Base-by-base conservation (phyloP, 257 asterid species). In the Eustoma russellianum region DNA sequence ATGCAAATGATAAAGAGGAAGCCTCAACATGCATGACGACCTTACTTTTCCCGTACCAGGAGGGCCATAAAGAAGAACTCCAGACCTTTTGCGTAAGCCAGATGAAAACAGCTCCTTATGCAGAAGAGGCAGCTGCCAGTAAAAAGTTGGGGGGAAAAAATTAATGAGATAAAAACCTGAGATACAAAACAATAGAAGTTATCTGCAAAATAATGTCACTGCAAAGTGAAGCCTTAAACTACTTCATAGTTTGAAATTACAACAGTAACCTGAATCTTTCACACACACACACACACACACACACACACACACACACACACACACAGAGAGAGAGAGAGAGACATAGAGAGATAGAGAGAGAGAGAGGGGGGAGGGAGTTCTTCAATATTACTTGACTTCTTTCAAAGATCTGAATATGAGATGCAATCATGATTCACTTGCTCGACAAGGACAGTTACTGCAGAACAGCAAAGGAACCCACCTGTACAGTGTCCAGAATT, bases 41-140 rank as follows among this genome's bases (percentile, higher is more conserved):
- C 88, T 75, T 76, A 88, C 98, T 79, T 92, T 92, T 66, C 98
- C 97, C 35, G 97, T 92, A 46, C 98, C 98, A 13, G 98, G 98
- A 60, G 98, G 98, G 48, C 97, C 97, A 69, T 87, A 92, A 56
- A 92, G 89, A 83, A 92, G 98, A 76, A 92, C 97, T 52, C 97
- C 97, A 52, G 98, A 87, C 67, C 98, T 75, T 64, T 88, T 92
- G 72, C 97, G 94, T 74, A 92, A 74, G 55, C 98, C 97, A 69
- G 98, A 92, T 19, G 98, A 87, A 70, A 92, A 92, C 72, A 92
- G 71, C 63, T 92, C 97, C 70, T 92, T 92, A 67, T 92, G 98
- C 70, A 92, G 54, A 61, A 92, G 95, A 67, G 95, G 98, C 63
- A 91, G 91, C 95, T 86, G 84, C 68, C 70, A 46, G 50, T 52